Evolutionary conservation across 2,329 filamentous ascomycete genomes (phyloP).

Genomic region (Fusarium sp.): DNA sequence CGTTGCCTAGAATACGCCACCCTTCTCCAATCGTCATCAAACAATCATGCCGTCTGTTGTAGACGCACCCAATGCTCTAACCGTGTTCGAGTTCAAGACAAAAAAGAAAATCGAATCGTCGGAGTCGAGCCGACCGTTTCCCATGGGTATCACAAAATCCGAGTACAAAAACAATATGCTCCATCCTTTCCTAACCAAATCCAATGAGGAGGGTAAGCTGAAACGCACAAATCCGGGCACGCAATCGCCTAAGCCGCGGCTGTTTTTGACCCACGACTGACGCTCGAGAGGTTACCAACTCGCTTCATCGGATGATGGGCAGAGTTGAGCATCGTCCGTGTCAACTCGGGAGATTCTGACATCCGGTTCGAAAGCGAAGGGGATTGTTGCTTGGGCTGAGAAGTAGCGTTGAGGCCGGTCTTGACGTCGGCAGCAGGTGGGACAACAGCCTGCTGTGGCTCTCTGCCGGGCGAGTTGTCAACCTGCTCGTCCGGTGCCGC

Average conservation of each 20-base stretch:
- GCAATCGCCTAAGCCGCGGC: slow-evolving; percentile 51
- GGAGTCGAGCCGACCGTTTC: slow-evolving; percentile 46
- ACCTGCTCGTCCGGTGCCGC: slow-evolving; percentile 29
- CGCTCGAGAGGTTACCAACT: slow-evolving; percentile 50
- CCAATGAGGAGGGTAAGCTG: slow-evolving; percentile 20
- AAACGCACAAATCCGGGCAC: slow-evolving; percentile 24
- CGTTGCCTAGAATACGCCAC: slow-evolving; percentile 33
- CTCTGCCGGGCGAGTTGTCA: slow-evolving; percentile 37
- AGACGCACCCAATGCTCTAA: slow-evolving; percentile 34
- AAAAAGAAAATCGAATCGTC: slow-evolving; percentile 42
- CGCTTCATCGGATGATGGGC: slow-evolving; percentile 54
- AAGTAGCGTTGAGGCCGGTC: slow-evolving; percentile 43
- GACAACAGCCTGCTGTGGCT: slow-evolving; percentile 37
- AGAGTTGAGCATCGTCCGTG: slow-evolving; percentile 55
- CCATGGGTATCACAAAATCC: slow-evolving; percentile 59
- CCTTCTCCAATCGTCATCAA: slow-evolving; percentile 32
- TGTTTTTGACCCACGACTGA: slow-evolving; percentile 55
- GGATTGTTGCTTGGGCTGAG: slow-evolving; percentile 46
- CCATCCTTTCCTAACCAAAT: slow-evolving; percentile 44
- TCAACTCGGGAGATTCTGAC: slow-evolving; percentile 63
- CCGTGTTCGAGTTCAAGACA: slow-evolving; percentile 40
- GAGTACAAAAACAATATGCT: slow-evolving; percentile 49
- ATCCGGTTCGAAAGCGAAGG: slow-evolving; percentile 47
- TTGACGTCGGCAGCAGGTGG: slow-evolving; percentile 44
- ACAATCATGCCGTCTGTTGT: slow-evolving; percentile 24